Evolutionary conservation across 345 rosid genomes (phyloP).

Genomic region (Brassica incana): DNA sequence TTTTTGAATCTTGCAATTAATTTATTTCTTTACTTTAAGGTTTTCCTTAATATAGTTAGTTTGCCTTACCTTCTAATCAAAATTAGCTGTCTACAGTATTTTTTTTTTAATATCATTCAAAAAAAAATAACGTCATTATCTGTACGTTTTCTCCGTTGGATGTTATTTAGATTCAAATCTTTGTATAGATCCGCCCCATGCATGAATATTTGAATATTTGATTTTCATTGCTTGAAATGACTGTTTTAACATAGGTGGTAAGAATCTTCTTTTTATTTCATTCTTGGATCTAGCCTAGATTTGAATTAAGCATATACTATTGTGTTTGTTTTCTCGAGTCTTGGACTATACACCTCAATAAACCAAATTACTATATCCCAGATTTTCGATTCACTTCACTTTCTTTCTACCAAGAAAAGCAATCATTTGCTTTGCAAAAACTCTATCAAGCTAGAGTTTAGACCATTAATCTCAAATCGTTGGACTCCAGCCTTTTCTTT

Average conservation of each 20-base stretch:
- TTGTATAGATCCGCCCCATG: not conserved
- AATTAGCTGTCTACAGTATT: slow-evolving; percentile 28
- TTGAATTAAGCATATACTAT: not conserved
- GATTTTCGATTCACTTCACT: not conserved
- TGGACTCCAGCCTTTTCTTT: too few relatives aligned
- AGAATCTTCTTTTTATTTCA: not conserved
- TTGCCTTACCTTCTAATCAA: slow-evolving; percentile 34
- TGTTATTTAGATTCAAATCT: too few relatives aligned
- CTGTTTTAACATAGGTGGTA: not conserved
- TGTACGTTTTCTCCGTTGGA: not conserved
- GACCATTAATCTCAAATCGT: not conserved
- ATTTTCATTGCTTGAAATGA: not conserved
- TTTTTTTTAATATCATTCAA: not conserved
- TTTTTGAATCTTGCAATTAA: slow-evolving; percentile 18
- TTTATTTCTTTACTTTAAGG: not conserved
- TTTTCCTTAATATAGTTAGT: not conserved
- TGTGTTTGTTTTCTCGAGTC: not conserved
- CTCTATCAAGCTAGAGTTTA: too few relatives aligned
- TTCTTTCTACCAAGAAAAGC: not conserved
- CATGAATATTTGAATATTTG: not conserved
- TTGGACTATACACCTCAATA: not conserved
- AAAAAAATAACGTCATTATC: not conserved
- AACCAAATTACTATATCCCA: not conserved
- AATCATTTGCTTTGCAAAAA: not conserved
- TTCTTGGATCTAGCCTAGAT: not conserved